Evolutionary conservation across 768 basidiomycete species (phyloP), one percentile per base, ranked within the genome.

Genomic region (Daedaleopsis sinensis): DNA sequence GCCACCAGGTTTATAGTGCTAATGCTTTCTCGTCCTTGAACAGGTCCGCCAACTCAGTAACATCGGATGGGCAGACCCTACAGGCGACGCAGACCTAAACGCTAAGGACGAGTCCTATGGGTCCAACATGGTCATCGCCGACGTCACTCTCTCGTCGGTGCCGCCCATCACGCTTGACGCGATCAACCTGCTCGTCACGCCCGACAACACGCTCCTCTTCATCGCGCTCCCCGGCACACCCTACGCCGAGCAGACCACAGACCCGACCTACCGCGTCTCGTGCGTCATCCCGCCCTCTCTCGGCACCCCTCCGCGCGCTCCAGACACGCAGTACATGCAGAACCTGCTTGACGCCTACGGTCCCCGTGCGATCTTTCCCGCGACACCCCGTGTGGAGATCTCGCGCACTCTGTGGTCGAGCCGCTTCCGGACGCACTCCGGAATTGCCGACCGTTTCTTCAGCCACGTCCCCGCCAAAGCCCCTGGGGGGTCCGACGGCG

Each of bases 51-150:
- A 72, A 21, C 58, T 74, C 44, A 70, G 75, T 0, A 77, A 77
- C 0, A 76, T 85, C 49, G 69, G 70, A 16, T 84, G 83, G 68
- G 63, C 66, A 1, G 81, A 85, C 63, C 83, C 83, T 1, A 68
- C 76, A 38, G 71, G 71, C 24, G 63, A 66, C 35, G 50, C 61
- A 15, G 62, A 39, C 4, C 27, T 55, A 9, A 62, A 67, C 21
- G 71, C 72, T 10, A 55, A 65, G 2, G 58, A 70, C n/a, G 76
- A 73, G 39, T 69, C 62, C 18, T 62, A n/a, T n/a, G n/a, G 80
- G 10, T 54, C 71, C 1, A 79, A 82, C 51, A 74, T 83, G 71
- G 67, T 80, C 35, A 68, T 84, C 57, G 84, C 81, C 0, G 84
- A 84, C 63, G 73, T 84, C 48, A 72, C 69, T 0, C 75, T 83